Percentiles rank a stretch among this genome's conserved stretches.
Conservation (phyloP, 495 filamentous ascomycete species). For the Penicillium verhagenii region DNA sequence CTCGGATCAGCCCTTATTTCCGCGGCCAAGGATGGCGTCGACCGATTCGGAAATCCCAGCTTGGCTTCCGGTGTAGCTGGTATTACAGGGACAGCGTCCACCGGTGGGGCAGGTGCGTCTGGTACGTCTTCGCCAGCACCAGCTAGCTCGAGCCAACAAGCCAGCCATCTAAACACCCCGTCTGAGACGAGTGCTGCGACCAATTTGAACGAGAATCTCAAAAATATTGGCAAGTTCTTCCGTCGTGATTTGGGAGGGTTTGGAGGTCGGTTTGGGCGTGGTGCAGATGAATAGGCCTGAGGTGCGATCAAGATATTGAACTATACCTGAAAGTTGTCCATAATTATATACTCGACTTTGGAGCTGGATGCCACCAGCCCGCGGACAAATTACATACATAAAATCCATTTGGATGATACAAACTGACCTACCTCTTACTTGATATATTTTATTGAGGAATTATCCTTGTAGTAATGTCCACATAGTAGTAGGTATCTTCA, state of each 20-base stretch:
- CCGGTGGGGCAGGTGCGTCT: slow-evolving; percentile 16
- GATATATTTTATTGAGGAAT: no score
- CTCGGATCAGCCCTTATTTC: slow-evolving; percentile 71
- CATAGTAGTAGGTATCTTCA: no score
- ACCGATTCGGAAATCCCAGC: slow-evolving; percentile 70
- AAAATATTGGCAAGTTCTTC: slow-evolving; percentile 96
- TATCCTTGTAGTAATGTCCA: no score
- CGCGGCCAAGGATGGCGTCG: slow-evolving; percentile 87
- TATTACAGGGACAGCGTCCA: slow-evolving; percentile 13
- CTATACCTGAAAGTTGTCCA: background rate
- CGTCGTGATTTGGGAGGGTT: slow-evolving; percentile 82
- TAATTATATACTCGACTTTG: slow-evolving; percentile 1
- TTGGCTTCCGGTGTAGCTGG: slow-evolving; percentile 31
- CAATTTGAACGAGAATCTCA: slow-evolving; percentile 85
- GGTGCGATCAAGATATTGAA: background rate
- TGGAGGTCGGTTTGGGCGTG: slow-evolving; percentile 65
- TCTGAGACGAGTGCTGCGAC: slow-evolving; percentile 39
- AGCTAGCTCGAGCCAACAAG: slow-evolving; percentile 12
- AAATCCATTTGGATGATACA: background rate
- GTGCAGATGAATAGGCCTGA: slow-evolving; percentile 36
- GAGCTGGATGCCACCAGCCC: slow-evolving; percentile 1
- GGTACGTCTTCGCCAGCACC: slow-evolving; percentile 21
- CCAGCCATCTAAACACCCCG: slow-evolving; percentile 16
- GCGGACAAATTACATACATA: no score
- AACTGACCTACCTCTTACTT: no score